Conservation (phyloP, 805 yeast species). For the Wickerhamiella nectarea region DNA sequence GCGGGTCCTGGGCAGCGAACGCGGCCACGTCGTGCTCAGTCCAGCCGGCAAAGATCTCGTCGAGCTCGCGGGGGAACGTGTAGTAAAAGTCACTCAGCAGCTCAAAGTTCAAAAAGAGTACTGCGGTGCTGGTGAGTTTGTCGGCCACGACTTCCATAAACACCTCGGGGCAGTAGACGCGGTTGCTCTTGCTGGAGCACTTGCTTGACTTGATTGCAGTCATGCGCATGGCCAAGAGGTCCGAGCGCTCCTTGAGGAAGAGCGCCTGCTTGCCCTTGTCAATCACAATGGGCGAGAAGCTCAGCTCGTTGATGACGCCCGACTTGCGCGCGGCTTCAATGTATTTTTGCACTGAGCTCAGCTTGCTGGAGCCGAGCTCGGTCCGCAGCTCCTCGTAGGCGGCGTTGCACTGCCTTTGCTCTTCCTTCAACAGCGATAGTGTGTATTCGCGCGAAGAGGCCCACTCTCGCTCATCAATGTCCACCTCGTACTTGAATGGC, state of each 20-base stretch:
- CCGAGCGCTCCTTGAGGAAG: slow-evolving; percentile 60
- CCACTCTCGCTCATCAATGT: slow-evolving; percentile 95
- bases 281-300: slow-evolving; percentile 58
- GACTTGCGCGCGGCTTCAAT: slow-evolving; percentile 22
- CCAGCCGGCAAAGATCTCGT: slow-evolving; percentile 52
- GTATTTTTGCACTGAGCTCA: slow-evolving; percentile 70
- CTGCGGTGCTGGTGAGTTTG: slow-evolving; percentile 85
- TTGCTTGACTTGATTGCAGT: slow-evolving; percentile 59
- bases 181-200: slow-evolving; percentile 67
- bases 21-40: slow-evolving; percentile 65
- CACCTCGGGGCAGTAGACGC: slow-evolving; percentile 86
- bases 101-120: slow-evolving; percentile 84
- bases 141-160: slow-evolving; percentile 86
- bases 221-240: slow-evolving; percentile 58
- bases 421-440: slow-evolving; percentile 61
- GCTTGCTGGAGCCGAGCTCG: slow-evolving; percentile 70
- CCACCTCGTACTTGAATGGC: slow-evolving; percentile 95
- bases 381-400: slow-evolving; percentile 46
- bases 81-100: slow-evolving; percentile 87
- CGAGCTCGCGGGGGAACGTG: slow-evolving; percentile 89
- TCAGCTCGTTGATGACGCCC: slow-evolving; percentile 9
- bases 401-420: slow-evolving; percentile 63
- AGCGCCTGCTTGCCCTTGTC: slow-evolving; percentile 73
- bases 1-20: slow-evolving; percentile 92
- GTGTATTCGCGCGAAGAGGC: slow-evolving; percentile 65